Conservation (phyloP, 176 grass and related monocot species). For the Triticum timopheevii region DNA sequence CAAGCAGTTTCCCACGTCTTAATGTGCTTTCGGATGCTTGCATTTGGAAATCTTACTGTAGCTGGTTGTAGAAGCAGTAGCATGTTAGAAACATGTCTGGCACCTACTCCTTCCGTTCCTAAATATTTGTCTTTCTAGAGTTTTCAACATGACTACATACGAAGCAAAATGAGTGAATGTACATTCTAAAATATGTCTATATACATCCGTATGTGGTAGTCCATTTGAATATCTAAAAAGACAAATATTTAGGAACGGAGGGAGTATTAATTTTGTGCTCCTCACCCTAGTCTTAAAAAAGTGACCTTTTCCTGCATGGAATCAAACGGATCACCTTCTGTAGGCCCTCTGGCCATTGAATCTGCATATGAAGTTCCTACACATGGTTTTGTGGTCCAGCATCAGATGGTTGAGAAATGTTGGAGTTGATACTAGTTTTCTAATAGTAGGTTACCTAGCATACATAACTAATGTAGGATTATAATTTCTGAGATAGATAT, state of each 20-base stretch:
- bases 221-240: no score
- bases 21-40: constrained; percentile 24
- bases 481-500: not conserved
- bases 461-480: not conserved
- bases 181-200: no score
- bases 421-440: constrained; percentile 19
- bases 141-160: no score
- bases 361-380: constrained; percentile 21
- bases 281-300: constrained; percentile 43
- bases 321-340: constrained; percentile 24
- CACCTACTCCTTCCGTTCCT: no score
- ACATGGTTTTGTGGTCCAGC: constrained; percentile 28
- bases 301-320: constrained; percentile 13
- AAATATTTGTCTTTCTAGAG: no score
- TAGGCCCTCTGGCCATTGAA: constrained; percentile 5
- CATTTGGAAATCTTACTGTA: constrained; percentile 17
- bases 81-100: constrained; percentile 8
- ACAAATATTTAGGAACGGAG: no score
- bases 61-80: constrained; percentile 35
- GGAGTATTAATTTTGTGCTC: constrained; percentile 23
- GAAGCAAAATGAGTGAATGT: no score
- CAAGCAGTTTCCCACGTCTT: constrained; percentile 2
- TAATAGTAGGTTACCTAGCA: not conserved
- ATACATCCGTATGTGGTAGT: no score
- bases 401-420: constrained; percentile 32